These are phyloP conservation scores for Shiraia bambusicola DNA, from an alignment of 2,329 filamentous ascomycete genomes.

Conservation along the genomic window DNA sequence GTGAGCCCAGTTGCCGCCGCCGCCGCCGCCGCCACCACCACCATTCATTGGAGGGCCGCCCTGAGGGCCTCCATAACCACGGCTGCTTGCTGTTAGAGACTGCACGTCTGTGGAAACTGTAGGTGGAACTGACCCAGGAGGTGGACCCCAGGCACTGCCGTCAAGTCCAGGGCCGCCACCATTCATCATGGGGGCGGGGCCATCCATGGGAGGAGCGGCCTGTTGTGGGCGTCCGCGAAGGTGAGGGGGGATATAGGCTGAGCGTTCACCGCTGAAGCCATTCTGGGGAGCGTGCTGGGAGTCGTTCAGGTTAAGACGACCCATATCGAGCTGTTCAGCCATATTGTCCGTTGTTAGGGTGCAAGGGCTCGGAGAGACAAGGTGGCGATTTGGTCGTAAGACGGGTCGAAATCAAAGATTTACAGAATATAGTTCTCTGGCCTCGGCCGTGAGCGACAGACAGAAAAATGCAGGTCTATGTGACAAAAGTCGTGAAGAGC, in stretches of 20 bases:
- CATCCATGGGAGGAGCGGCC: conserved; percentile 45
- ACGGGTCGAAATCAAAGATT: conserved; percentile 17
- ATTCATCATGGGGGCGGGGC: conserved; percentile 52
- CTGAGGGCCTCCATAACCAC: conserved; percentile 35
- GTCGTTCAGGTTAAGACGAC: conserved; percentile 69
- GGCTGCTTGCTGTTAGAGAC: conserved; percentile 27
- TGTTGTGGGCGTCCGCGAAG: conserved; percentile 58
- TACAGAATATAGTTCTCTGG: conserved; percentile 24
- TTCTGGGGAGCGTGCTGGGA: conserved; percentile 59
- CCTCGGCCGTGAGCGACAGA: conserved; percentile 37
- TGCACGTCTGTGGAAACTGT: neutral
- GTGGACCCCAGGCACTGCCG: conserved; percentile 62
- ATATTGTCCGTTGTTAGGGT: conserved; percentile 29
- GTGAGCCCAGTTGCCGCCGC: conserved; percentile 59
- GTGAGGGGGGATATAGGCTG: conserved; percentile 82
- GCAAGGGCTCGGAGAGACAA: conserved; percentile 8
- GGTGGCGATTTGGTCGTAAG: conserved; percentile 4
- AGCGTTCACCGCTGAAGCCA: conserved; percentile 58
- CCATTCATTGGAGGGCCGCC: conserved; percentile 50
- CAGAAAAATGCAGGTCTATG: conserved; percentile 28
- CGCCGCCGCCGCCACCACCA: conserved; percentile 63
- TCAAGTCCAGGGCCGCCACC: conserved; percentile 54
- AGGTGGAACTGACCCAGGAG: conserved; percentile 24
- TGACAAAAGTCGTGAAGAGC: conserved; percentile 36
- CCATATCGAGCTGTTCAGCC: conserved; percentile 73